Base-by-base conservation (phyloP, 306 rosid species). In the Fragaria vesca region DNA sequence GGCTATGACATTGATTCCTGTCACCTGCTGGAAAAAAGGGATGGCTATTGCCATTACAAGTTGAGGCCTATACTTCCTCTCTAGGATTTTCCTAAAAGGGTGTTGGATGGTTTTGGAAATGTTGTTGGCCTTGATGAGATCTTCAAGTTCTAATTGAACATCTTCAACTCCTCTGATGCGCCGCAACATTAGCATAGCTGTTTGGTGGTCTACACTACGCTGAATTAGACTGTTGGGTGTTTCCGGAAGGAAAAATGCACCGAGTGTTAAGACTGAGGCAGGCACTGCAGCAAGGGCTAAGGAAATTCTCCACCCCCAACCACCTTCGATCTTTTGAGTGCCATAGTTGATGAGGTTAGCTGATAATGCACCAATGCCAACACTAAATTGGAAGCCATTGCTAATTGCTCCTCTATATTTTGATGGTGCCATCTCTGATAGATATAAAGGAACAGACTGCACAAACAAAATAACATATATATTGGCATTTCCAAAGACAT, bases 181-280 rank as follows among this genome's bases (percentile, higher is more conserved):
- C 73, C 71, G 91, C 66, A 91, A 89, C 85, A 84, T 79, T 48
- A 46, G 68, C 84, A 85, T 83, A 28, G 90, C 96, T 55, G 79
- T 85, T 52, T 80, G 82, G 24, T 85, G 86, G 61, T 85, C 82
- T 10, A 67, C 45, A 72, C 69, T 60, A 58, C 80, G 88, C 74
- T 91, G 97, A 74, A 91, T 88, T 76, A 89, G 28, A 85, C 96
- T 91, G 76, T 83, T 93, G 76, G 97, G 97, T 18, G 96, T 93
- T 79, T 93, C 96, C 4, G 97, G 94, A 30, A 93, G 91, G 87
- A 91, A 91, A 43, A 93, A 26, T 46, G 97, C 87, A 1, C 97
- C 97, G 1, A 90, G 28, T 43, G 95, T 90, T 63, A 92, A 79
- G 66, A 88, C 18, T 78, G 85, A 51, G 54, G 95, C 95, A 26